Conservation (phyloP, 208 protist species). For the Trypanosoma mega region DNA sequence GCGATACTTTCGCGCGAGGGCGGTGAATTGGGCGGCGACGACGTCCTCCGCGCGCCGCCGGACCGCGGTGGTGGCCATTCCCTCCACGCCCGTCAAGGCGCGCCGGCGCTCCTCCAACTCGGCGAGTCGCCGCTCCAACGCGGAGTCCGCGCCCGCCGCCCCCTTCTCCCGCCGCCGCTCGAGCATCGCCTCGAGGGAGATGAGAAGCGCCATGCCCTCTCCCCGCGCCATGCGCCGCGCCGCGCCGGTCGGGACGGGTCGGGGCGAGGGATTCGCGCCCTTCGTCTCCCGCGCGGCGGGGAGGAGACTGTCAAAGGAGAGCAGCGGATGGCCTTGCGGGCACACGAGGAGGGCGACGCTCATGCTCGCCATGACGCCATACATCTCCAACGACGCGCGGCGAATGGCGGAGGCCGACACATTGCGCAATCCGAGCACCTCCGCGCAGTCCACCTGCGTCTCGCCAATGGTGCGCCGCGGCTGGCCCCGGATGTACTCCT, state of each 20-base stretch:
- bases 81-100: constrained; percentile 53
- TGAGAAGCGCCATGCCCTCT: constrained; percentile 80
- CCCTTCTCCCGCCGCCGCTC: constrained; percentile 53
- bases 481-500: constrained; percentile 72
- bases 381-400: constrained; percentile 52
- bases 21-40: constrained; percentile 63
- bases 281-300: constrained; percentile 2
- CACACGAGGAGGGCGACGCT: constrained; percentile 71
- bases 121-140: constrained; percentile 45
- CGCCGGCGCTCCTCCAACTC: constrained; percentile 68
- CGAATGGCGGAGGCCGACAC: constrained; percentile 35
- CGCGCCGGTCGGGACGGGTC: constrained; percentile 23
- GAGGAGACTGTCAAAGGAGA: constrained; percentile 65
- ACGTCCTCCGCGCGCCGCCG: constrained; percentile 50
- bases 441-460: constrained; percentile 66
- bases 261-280: constrained; percentile 19
- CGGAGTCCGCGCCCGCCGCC: constrained; percentile 16
- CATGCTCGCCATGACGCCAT: constrained; percentile 62
- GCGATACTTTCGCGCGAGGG: constrained; percentile 59
- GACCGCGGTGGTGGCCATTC: constrained; percentile 57
- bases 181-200: constrained; percentile 76
- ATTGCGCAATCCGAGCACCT: constrained; percentile 33
- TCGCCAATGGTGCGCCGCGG: constrained; percentile 69
- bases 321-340: constrained; percentile 46
- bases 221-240: constrained; percentile 60